Evolutionary conservation across 148 eudicot species (phyloP).

Genomic region (Diospyros kaki): DNA sequence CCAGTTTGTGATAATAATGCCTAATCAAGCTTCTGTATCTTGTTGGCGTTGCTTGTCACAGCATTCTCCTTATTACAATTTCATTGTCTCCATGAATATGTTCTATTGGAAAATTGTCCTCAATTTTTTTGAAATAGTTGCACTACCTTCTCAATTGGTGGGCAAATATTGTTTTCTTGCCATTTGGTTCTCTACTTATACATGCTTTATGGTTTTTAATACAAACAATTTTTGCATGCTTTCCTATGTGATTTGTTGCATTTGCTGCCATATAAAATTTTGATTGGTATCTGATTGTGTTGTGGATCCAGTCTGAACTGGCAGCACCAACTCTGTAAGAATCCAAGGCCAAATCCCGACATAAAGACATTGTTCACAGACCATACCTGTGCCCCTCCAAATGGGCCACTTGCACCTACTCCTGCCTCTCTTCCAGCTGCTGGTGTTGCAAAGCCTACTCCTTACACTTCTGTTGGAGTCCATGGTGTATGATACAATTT

Average conservation of each 20-base stretch:
- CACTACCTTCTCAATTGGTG: background rate
- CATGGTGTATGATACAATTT: slow-evolving; percentile 58
- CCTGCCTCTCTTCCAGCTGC: slow-evolving; percentile 64
- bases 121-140: background rate
- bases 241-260: background rate
- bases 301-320: slow-evolving; percentile 67
- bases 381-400: slow-evolving; percentile 68
- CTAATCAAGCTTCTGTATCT: background rate
- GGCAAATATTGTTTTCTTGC: background rate
- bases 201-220: background rate
- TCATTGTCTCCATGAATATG: background rate
- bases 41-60: background rate
- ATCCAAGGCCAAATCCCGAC: slow-evolving; percentile 85
- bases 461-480: slow-evolving; percentile 65
- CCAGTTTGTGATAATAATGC: no score
- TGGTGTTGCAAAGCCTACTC: slow-evolving; percentile 71
- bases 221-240: no score
- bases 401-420: slow-evolving; percentile 70
- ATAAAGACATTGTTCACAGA: slow-evolving; percentile 83
- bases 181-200: background rate
- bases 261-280: background rate
- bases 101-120: background rate
- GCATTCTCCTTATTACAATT: background rate
- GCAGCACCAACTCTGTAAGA: slow-evolving; percentile 96
- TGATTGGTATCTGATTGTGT: slow-evolving; percentile 2